phyloP scores from a whole-genome alignment of 2,329 filamentous ascomycete genomes.

The Fusarium guadeloupense region DNA sequence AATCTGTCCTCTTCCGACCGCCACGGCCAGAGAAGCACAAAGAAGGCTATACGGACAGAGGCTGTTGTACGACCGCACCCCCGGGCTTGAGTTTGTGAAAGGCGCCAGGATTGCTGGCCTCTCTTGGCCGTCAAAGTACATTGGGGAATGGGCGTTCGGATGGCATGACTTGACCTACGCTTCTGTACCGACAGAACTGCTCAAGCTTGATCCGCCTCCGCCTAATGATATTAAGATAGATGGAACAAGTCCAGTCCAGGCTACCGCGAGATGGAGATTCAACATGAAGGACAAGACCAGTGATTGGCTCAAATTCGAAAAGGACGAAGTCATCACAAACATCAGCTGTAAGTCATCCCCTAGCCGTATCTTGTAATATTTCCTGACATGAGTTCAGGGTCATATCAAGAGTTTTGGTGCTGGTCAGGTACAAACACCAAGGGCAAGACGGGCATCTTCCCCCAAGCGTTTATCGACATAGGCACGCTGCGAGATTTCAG shows the following conservation, averaged over 20 bases:
- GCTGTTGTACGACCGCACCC: slow-evolving; percentile 56
- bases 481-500: slow-evolving; percentile 54
- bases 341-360: slow-evolving; percentile 60
- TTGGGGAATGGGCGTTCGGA: slow-evolving; percentile 66
- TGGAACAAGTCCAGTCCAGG: slow-evolving; percentile 58
- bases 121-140: slow-evolving; percentile 60
- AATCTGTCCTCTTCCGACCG: slow-evolving; percentile 55
- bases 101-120: slow-evolving; percentile 62
- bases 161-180: slow-evolving; percentile 65
- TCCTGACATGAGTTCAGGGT: slow-evolving; percentile 47
- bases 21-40: slow-evolving; percentile 57
- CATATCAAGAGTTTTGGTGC: slow-evolving; percentile 62
- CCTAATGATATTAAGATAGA: slow-evolving; percentile 57
- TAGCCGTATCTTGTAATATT: not conserved
- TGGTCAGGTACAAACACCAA: slow-evolving; percentile 64
- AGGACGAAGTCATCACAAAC: slow-evolving; percentile 73
- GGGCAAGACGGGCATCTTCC: slow-evolving; percentile 64
- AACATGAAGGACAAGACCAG: slow-evolving; percentile 53
- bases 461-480: slow-evolving; percentile 58
- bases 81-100: slow-evolving; percentile 57
- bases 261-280: slow-evolving; percentile 64
- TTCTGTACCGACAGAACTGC: slow-evolving; percentile 58
- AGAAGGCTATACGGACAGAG: slow-evolving; percentile 58
- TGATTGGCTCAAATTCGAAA: slow-evolving; percentile 69
- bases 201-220: slow-evolving; percentile 60